Base-by-base conservation (phyloP, 768 basidiomycete species). In the Candolleomyces efflorescens region DNA sequence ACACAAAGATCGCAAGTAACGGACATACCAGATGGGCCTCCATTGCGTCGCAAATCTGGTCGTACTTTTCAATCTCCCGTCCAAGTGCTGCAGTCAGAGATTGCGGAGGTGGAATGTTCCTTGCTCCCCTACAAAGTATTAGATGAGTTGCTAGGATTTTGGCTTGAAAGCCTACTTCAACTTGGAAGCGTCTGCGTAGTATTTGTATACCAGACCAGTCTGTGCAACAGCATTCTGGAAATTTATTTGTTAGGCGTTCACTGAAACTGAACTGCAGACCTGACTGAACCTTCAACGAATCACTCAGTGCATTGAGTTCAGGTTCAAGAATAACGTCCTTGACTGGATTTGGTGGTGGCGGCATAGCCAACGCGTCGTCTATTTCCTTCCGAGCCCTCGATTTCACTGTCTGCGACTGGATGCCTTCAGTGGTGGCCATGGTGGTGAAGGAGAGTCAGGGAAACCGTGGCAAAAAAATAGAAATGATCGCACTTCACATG, bases 11-110 rank as follows among this genome's bases (percentile, higher is more conserved):
- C 51, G 43, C 39, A 24, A 23, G 48, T 32, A 39, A 44, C 50
- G 13, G 36, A 71, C 84, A 69, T 68, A 84, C 90, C 62, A 93
- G 63, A 53, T 84, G 82, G 41, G 83, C 79, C 68, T 92, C 91
- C 51, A 93, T 82, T 1, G 84, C 75, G 65, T 93, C 91, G 64
- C 89, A 90, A 4, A 91, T 60, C 63, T 90, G 88, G 64, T 92
- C 89, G 62, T 87, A 92, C 64, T 82, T 86, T 67, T 92, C 89
- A 3, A 91, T 74, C 65, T 90, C 89, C 38, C 82, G 82, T 15
- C 89, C 86, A 36, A 93, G 75, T 17, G 86, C 78, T 3, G 82
- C 74, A 3, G 81, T 84, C 12, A 91, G 67, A 22, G 84, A 77
- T n/a, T 74, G 82, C 10, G 89, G 89, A 23, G 90, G 89, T 24